A percentile compares a stretch with the other conserved stretches of the same genome.
Conservation (phyloP, 495 filamentous ascomycete species). For the Xylaria nigripes region DNA sequence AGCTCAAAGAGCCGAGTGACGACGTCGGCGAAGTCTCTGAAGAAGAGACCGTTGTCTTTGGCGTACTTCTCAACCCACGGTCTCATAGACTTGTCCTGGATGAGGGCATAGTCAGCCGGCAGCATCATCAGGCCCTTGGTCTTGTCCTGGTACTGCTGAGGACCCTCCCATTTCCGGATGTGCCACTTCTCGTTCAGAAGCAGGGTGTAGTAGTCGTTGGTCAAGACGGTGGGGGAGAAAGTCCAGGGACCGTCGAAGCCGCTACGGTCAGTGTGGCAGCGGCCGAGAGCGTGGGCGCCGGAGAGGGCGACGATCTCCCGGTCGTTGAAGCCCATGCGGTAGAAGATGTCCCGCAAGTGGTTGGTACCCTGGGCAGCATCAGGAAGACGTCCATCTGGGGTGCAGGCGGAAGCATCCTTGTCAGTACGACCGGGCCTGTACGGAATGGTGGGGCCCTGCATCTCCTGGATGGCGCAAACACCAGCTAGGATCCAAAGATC, state of each 20-base stretch:
- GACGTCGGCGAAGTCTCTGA: conserved; percentile 81
- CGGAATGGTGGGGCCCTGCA: conserved; percentile 79
- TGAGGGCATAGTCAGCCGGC: conserved; percentile 78
- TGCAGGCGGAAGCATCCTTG: conserved; percentile 75
- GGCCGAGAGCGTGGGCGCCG: conserved; percentile 87
- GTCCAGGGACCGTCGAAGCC: conserved; percentile 94
- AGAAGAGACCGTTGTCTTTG: conserved; percentile 85
- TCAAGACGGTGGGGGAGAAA: conserved; percentile 88
- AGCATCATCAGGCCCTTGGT: conserved; percentile 95
- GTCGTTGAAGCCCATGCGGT: conserved; percentile 97
- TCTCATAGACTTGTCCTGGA: conserved; percentile 85
- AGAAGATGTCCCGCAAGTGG: conserved; percentile 89
- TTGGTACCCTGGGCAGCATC: conserved; percentile 71
- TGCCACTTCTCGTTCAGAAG: conserved; percentile 89
- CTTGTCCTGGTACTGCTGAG: conserved; percentile 70
- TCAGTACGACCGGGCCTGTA: conserved; percentile 86
- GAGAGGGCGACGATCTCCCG: conserved; percentile 87
- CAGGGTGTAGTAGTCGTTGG: conserved; percentile 88
- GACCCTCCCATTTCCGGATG: conserved; percentile 89
- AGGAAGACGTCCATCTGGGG: conserved; percentile 91
- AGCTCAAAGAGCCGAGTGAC: conserved; percentile 83
- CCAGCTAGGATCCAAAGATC: conserved; percentile 94
- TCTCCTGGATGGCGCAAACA: conserved; percentile 85
- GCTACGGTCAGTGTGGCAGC: conserved; percentile 82
- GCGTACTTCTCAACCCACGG: conserved; percentile 83